These are phyloP conservation scores for Suillus hirtellus DNA, from an alignment of 768 basidiomycete genomes.

Conservation along the genomic window DNA sequence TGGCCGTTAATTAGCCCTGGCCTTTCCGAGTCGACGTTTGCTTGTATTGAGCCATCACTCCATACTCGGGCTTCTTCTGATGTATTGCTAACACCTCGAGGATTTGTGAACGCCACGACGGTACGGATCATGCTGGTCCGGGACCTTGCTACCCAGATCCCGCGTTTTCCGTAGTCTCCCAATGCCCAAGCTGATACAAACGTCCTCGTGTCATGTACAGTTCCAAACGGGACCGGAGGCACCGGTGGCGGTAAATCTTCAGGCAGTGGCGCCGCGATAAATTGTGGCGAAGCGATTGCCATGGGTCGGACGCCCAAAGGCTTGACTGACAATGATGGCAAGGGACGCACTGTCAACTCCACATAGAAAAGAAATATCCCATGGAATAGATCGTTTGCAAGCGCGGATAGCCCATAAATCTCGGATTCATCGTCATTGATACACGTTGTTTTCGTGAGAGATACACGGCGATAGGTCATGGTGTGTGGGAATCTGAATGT, in stretches of 20 bases:
- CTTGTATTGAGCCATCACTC: not conserved
- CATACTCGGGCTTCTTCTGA: not conserved
- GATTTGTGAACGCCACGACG: slow-evolving; percentile 27
- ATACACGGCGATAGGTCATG: slow-evolving; percentile 38
- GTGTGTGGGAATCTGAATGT: slow-evolving; percentile 27
- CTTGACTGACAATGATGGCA: slow-evolving; percentile 39
- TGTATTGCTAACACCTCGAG: slow-evolving; percentile 1
- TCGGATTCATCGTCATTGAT: slow-evolving; percentile 36
- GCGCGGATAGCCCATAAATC: slow-evolving; percentile 38
- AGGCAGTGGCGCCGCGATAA: not conserved
- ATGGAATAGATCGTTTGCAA: slow-evolving; percentile 43
- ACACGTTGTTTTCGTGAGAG: slow-evolving; percentile 42
- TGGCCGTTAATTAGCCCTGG: slow-evolving; percentile 16
- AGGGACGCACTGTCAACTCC: slow-evolving; percentile 26
- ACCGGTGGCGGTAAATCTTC: not conserved
- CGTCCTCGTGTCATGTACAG: not conserved
- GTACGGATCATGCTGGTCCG: slow-evolving; percentile 19
- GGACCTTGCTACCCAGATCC: slow-evolving; percentile 25
- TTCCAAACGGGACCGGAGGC: too few species aligned
- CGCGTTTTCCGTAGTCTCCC: slow-evolving; percentile 24
- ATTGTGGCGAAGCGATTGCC: slow-evolving; percentile 22
- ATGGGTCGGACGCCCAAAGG: slow-evolving; percentile 47
- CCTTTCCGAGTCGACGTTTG: not conserved
- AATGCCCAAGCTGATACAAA: slow-evolving; percentile 22
- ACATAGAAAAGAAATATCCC: slow-evolving; percentile 54